These are phyloP conservation scores for Coemansia sp. DNA, from an alignment of 192 early-diverging fungal species.

Conservation along the genomic window DNA sequence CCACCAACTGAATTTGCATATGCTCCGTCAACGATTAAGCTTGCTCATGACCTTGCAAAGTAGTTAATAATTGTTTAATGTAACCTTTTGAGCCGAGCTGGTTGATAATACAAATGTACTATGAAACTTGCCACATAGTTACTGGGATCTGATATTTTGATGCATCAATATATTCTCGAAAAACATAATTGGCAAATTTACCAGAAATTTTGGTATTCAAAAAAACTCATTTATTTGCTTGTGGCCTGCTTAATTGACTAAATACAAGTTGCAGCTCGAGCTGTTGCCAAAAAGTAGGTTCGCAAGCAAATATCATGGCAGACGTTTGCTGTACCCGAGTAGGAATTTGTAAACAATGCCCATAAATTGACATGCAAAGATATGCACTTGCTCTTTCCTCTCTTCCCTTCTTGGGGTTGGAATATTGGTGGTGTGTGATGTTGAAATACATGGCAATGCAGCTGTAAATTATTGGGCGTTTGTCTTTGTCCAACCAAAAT, in stretches of 20 bases:
- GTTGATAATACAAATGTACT: too few relatives aligned
- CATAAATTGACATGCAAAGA: not conserved
- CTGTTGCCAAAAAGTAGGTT: not conserved
- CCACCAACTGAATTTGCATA: constrained; percentile 42
- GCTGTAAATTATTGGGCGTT: not conserved
- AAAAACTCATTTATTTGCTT: too few relatives aligned
- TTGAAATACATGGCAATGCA: not conserved
- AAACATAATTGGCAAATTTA: too few relatives aligned
- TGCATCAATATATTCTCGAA: too few relatives aligned
- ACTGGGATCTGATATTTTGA: too few relatives aligned
- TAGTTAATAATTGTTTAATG: not conserved
- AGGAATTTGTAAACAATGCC: not conserved
- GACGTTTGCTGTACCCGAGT: not conserved
- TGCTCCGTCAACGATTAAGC: constrained; percentile 51
- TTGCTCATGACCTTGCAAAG: constrained; percentile 3
- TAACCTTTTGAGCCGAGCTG: not conserved
- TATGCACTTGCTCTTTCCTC: not conserved
- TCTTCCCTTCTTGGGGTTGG: too few relatives aligned
- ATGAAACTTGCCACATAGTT: too few relatives aligned
- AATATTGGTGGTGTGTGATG: not conserved
- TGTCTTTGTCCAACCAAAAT: not conserved
- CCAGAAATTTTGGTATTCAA: too few relatives aligned
- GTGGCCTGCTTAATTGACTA: not conserved
- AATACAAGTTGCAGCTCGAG: not conserved
- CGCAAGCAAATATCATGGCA: not conserved